Evolutionary conservation across 1,139 yeast genomes (phyloP).

Genomic region (Entelexis paramagnoliae): DNA sequence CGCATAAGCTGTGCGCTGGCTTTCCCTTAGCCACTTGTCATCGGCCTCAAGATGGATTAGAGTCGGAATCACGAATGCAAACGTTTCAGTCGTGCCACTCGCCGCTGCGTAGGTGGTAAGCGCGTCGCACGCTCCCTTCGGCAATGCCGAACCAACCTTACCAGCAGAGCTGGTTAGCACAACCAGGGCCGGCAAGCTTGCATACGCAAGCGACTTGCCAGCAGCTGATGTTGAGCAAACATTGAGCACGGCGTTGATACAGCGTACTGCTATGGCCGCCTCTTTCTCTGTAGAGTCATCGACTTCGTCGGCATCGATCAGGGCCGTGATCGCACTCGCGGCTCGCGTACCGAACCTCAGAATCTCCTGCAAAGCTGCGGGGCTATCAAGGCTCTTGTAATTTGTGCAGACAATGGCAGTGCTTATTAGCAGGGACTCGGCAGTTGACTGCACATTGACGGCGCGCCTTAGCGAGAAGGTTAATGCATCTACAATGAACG

Average conservation of each 20-base stretch:
- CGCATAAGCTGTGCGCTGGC: neutral
- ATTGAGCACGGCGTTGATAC: slow-evolving; percentile 48
- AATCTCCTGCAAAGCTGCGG: slow-evolving; percentile 21
- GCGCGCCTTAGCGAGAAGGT: slow-evolving; percentile 22
- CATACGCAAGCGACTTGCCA: slow-evolving; percentile 21
- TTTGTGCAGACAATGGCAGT: slow-evolving; percentile 53
- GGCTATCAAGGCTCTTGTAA: slow-evolving; percentile 27
- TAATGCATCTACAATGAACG: slow-evolving; percentile 16
- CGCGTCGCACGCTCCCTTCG: slow-evolving; percentile 8
- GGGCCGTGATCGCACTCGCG: slow-evolving; percentile 31
- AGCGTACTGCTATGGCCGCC: slow-evolving; percentile 42
- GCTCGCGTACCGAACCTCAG: slow-evolving; percentile 35
- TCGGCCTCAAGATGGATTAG: neutral
- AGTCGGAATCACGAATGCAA: slow-evolving; percentile 17
- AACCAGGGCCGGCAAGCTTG: slow-evolving; percentile 12
- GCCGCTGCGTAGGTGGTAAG: slow-evolving; percentile 12
- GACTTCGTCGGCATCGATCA: slow-evolving; percentile 23
- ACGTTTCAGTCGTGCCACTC: slow-evolving; percentile 6
- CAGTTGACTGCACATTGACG: slow-evolving; percentile 9
- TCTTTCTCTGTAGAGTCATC: neutral
- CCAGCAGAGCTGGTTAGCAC: neutral
- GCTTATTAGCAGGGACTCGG: slow-evolving; percentile 39
- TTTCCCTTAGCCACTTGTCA: neutral
- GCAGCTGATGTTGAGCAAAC: slow-evolving; percentile 29
- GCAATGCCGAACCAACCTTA: neutral